Conservation (phyloP, 306 rosid genomes). For the Cucumis hystrix region DNA sequence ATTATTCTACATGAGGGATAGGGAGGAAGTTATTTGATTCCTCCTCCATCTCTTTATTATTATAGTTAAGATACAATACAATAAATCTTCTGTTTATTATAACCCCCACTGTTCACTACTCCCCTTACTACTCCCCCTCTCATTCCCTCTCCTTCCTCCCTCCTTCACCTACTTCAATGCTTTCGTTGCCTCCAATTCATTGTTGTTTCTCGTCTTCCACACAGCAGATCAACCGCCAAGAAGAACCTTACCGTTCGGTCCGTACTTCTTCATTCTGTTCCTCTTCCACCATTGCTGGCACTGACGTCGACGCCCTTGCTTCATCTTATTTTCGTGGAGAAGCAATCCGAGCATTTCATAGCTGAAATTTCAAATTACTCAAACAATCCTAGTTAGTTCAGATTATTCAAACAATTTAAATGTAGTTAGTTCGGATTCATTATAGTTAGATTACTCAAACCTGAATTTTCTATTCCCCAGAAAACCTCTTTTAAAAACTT, state of each 20-base stretch:
- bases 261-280: constrained; percentile 12
- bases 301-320: constrained; percentile 18
- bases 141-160: too few relatives aligned
- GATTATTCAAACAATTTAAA: neutral
- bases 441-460: neutral
- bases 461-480: neutral
- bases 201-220: neutral
- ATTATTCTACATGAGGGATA: too few relatives aligned
- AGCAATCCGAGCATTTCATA: constrained; percentile 64
- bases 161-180: neutral
- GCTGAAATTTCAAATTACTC: constrained; percentile 51
- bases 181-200: neutral
- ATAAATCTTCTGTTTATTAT: too few relatives aligned
- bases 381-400: too few relatives aligned
- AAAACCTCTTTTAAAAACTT: too few relatives aligned
- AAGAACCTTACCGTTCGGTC: constrained; percentile 17
- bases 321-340: constrained; percentile 33
- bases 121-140: too few relatives aligned
- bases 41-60: too few relatives aligned
- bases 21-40: too few relatives aligned
- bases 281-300: constrained; percentile 36
- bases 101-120: too few relatives aligned
- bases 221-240: neutral
- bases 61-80: too few relatives aligned
- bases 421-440: neutral